Evolutionary conservation across 352 stramenopile species (phyloP).

Genomic region (Globisporangium echinulatum): DNA sequence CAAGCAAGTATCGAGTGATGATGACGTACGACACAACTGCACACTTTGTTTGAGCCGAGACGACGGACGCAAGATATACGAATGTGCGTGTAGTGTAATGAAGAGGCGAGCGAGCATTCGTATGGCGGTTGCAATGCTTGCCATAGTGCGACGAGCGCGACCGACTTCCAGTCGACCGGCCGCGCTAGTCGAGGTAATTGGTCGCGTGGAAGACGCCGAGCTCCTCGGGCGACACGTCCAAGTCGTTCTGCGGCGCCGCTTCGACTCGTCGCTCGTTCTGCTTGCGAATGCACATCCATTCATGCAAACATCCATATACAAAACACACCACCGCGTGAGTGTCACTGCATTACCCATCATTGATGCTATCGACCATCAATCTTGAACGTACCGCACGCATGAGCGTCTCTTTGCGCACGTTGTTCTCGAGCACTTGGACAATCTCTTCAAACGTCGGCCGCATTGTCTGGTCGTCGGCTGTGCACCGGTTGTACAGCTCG

Average conservation of each 20-base stretch:
- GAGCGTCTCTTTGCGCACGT: slow-evolving; percentile 82
- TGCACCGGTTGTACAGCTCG: slow-evolving; percentile 77
- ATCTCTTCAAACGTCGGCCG: slow-evolving; percentile 85
- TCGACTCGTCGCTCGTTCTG: slow-evolving; percentile 19
- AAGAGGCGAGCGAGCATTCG: background rate
- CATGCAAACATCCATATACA: background rate
- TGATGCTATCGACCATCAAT: background rate
- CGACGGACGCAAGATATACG: background rate
- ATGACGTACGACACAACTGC: background rate
- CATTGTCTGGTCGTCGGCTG: slow-evolving; percentile 59
- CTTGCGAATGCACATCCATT: background rate
- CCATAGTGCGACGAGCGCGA: background rate
- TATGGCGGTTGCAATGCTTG: background rate
- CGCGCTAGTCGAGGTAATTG: slow-evolving; percentile 69
- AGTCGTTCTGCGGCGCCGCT: slow-evolving; percentile 28
- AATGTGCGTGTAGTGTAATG: background rate
- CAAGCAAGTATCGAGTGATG: background rate
- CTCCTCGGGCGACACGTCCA: slow-evolving; percentile 70
- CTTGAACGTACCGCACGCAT: slow-evolving; percentile 57
- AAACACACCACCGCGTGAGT: too few relatives aligned
- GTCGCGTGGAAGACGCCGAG: slow-evolving; percentile 78
- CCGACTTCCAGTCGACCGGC: slow-evolving; percentile 6
- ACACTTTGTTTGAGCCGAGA: background rate
- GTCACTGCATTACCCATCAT: too few relatives aligned
- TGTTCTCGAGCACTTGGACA: slow-evolving; percentile 78